phyloP scores from a whole-genome alignment of 352 stramenopile genomes.

The Pythium angustatum region DNA sequence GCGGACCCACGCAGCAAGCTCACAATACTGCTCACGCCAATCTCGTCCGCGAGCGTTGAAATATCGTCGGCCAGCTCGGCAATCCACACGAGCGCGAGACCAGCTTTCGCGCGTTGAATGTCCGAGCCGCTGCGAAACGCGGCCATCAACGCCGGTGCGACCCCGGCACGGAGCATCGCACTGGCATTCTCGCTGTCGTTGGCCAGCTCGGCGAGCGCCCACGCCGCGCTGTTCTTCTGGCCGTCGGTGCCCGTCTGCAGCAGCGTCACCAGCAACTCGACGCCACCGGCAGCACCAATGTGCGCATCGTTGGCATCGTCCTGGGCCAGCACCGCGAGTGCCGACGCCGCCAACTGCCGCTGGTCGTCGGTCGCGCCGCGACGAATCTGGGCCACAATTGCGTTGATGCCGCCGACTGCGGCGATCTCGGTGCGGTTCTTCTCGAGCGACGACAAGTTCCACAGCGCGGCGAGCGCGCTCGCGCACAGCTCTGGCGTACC shows the following conservation, averaged over 20 bases:
- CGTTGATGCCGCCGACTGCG: conserved; percentile 9
- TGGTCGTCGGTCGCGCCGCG: conserved; percentile 13
- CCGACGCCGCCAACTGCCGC: conserved; percentile 10
- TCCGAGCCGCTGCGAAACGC: conserved; percentile 15
- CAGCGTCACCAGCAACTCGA: conserved; percentile 11
- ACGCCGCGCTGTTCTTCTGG: conserved; percentile 21
- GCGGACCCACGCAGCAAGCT: conserved; percentile 7
- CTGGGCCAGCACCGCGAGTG: conserved; percentile 16
- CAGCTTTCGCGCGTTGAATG: conserved; percentile 13
- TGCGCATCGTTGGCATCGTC: conserved; percentile 15
- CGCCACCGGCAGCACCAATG: conserved; percentile 11
- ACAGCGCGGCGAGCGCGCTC: conserved; percentile 4
- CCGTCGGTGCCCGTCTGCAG: conserved; percentile 3
- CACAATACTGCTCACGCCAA: conserved; percentile 4
- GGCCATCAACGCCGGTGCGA: background rate
- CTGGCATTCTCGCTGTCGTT: conserved; percentile 17
- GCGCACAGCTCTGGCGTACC: conserved; percentile 9
- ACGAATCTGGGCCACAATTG: conserved; percentile 16
- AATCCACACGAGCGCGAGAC: conserved; percentile 10
- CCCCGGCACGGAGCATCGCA: background rate
- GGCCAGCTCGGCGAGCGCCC: conserved; percentile 15
- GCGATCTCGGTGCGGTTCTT: conserved; percentile 23
- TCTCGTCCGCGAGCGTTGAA: background rate
- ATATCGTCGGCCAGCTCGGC: conserved; percentile 4
- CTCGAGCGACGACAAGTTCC: conserved; percentile 14